Base-by-base conservation (phyloP, 2,329 filamentous ascomycete genomes). In the Colletotrichum phormii region DNA sequence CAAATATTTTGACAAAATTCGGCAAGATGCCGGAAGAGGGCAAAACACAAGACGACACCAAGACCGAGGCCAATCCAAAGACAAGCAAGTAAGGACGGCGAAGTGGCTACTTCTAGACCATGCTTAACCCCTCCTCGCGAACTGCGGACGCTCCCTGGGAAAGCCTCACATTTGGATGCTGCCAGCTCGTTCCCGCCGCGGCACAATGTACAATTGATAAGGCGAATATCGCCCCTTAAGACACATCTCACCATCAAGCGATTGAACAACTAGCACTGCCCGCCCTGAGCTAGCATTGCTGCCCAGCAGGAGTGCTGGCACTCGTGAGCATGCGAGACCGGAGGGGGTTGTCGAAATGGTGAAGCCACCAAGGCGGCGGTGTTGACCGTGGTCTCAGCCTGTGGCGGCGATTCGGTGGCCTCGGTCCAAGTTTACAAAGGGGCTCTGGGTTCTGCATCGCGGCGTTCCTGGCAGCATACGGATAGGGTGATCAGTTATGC, bases 1-100 rank as follows among this genome's bases (percentile, higher is more conserved):
- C 88, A 75, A 82, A 89, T 79, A 75, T 90, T 33, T 86, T 95
- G 74, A 86, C 89, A 67, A 89, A 79, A 75, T 72, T 85, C 64
- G 84, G 84, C 11, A 82, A 85, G 81, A 66, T 72, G 37, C 67
- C 72, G 18, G 24, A 29, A n/a, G 26, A 42, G 29, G 37, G 26
- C 26, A 53, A 59, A 53, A 59, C 58, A 12, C 31, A 61, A 22
- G n/a, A 54, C 6, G 37, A 62, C 31, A 58, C 46, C 26, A 64
- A 71, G 26, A 64, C 24, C 24, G 62, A 67, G 53, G 66, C 51
- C 37, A 58, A 64, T 29, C 49, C 71, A 57, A 74, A 74, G 62
- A 35, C 65, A 64, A 67, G 66, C 31, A 73, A 73, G 65, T 62
- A 74, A 55, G 65, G 54, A 63, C 62, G 51, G 51, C 63, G 67